Percentiles rank a stretch among this genome's conserved stretches.
Conservation (phyloP, 2,329 filamentous ascomycete genomes). For the Hypomyces perniciosus region DNA sequence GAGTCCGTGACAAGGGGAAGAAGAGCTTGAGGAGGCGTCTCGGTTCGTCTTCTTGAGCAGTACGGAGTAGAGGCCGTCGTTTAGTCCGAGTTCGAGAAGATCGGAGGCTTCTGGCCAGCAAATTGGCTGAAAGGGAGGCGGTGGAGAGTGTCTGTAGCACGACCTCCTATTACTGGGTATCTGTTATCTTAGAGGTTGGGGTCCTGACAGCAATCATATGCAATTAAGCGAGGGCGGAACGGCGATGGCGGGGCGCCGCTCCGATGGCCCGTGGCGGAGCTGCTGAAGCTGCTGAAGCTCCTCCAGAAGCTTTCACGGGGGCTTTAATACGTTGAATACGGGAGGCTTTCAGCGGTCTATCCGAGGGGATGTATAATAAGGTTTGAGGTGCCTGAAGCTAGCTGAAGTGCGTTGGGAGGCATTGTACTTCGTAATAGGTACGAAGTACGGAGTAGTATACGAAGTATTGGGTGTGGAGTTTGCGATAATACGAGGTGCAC, state of each 20-base stretch:
- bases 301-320: too few species aligned
- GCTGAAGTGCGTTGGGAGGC: not conserved
- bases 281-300: too few species aligned
- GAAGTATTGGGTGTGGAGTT: too few species aligned
- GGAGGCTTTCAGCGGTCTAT: too few species aligned
- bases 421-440: not conserved
- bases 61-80: not conserved
- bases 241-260: not conserved
- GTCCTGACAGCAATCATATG: conserved; percentile 11
- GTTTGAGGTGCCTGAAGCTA: conserved; percentile 5
- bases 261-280: too few species aligned
- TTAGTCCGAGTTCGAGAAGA: not conserved
- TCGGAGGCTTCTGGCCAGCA: conserved; percentile 1
- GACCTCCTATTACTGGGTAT: not conserved
- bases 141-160: conserved; percentile 8
- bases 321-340: too few species aligned
- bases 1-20: not conserved
- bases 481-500: too few species aligned
- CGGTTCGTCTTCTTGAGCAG: not conserved
- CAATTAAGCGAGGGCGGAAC: conserved; percentile 17
- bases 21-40: not conserved
- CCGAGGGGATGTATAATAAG: too few species aligned
- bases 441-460: too few species aligned
- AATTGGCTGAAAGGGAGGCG: conserved; percentile 9
- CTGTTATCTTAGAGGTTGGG: conserved; percentile 1